Conservation (phyloP, 1,284 basidiomycete genomes). For the Naganishia cerealis region DNA sequence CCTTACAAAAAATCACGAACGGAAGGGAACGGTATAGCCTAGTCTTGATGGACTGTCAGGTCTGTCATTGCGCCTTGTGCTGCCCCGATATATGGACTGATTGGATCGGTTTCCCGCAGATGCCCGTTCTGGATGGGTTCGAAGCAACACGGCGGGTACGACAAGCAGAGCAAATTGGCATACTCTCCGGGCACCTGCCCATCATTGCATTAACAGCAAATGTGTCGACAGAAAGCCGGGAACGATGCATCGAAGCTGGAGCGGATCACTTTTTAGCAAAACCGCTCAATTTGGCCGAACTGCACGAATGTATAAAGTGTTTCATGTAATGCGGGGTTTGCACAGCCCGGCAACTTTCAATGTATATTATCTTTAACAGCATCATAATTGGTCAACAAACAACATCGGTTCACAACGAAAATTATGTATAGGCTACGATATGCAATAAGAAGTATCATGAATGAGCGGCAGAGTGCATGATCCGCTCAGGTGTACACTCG, state of each 20-base stretch:
- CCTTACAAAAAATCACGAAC: conserved; percentile 16
- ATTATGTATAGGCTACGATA: neutral
- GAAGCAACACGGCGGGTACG: conserved; percentile 34
- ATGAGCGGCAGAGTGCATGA: neutral
- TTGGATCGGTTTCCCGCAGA: conserved; percentile 31
- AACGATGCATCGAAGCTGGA: conserved; percentile 29
- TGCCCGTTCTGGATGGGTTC: conserved; percentile 38
- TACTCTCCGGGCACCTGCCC: conserved; percentile 24
- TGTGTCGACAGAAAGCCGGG: conserved; percentile 30
- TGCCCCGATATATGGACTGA: conserved; percentile 34
- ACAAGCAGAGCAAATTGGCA: conserved; percentile 27
- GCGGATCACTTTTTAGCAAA: conserved; percentile 30
- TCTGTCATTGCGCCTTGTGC: neutral
- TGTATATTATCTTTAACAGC: conserved; percentile 13
- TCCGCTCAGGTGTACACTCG: neutral
- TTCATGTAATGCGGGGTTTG: conserved; percentile 9
- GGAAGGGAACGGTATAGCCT: conserved; percentile 21
- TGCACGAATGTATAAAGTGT: conserved; percentile 23
- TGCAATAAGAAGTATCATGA: neutral
- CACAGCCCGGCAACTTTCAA: neutral
- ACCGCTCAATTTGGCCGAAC: conserved; percentile 25
- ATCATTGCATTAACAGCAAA: conserved; percentile 38
- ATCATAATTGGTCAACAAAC: neutral
- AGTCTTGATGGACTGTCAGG: conserved; percentile 32
- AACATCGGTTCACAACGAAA: neutral